Percentiles rank a stretch among this genome's conserved stretches.
Conservation (phyloP, 140 eudicot species). For the Stevia rebaudiana region DNA sequence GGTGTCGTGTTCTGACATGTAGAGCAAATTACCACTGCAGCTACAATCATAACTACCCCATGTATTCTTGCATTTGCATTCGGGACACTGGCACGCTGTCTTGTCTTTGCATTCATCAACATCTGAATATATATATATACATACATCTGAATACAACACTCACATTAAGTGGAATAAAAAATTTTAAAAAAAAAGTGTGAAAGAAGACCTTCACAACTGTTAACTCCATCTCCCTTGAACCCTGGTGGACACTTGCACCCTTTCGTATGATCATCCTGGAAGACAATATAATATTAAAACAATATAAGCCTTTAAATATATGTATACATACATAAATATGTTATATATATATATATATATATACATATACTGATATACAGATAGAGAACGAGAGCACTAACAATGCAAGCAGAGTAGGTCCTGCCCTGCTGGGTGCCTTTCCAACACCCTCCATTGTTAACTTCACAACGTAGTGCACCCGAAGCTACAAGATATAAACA, state of each 20-base stretch:
- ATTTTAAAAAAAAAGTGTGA: too few species aligned
- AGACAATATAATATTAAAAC: background rate
- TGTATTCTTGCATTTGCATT: constrained; percentile 74
- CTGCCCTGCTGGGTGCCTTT: constrained; percentile 40
- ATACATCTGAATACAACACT: too few species aligned
- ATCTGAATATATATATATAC: too few species aligned
- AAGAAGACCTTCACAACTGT: constrained; percentile 69
- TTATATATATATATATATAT: background rate
- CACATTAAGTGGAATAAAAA: too few species aligned
- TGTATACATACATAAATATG: background rate
- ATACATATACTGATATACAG: background rate
- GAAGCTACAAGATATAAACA: constrained; percentile 36
- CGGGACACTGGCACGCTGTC: constrained; percentile 67
- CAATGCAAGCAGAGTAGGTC: constrained; percentile 58
- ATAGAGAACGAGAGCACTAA: constrained; percentile 24
- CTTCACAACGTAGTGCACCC: constrained; percentile 47
- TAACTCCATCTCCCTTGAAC: constrained; percentile 85
- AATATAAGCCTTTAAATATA: too few species aligned
- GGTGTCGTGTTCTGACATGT: constrained; percentile 89
- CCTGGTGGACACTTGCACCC: constrained; percentile 98
- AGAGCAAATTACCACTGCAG: constrained; percentile 54
- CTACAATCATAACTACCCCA: constrained; percentile 87
- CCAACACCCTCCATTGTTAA: constrained; percentile 77
- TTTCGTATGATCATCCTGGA: constrained; percentile 74
- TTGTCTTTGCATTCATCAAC: constrained; percentile 44